Percentiles rank a stretch among this genome's conserved stretches.
phyloP scores from a whole-genome alignment of 441 rosid species.

The Corymbia calophylla region DNA sequence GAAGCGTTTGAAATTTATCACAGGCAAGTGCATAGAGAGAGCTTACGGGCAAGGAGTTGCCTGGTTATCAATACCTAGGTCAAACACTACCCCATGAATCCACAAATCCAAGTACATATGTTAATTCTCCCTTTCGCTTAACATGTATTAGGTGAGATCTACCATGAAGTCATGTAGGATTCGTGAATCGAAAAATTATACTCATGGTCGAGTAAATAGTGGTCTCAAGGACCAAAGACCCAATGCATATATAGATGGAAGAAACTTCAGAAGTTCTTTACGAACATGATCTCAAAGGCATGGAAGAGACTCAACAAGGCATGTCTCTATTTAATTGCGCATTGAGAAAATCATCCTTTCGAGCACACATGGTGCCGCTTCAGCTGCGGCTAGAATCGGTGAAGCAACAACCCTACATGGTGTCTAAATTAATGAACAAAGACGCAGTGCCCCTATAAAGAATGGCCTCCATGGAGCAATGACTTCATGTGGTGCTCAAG shows the following conservation, averaged over 20 bases:
- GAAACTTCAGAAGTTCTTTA: not conserved
- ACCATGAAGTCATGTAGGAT: not conserved
- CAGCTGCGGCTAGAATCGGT: not conserved
- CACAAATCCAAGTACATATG: not conserved
- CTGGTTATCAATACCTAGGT: not conserved
- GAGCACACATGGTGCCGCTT: not conserved
- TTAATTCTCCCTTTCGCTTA: not conserved
- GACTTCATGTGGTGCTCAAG: not conserved
- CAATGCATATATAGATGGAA: not conserved
- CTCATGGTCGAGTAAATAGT: not conserved
- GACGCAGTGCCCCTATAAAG: not conserved
- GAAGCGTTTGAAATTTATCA: not conserved
- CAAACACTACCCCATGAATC: not conserved
- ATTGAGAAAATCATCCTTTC: no score
- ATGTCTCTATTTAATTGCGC: slow-evolving; percentile 1
- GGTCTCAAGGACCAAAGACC: not conserved
- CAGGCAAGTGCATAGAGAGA: not conserved
- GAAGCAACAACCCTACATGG: not conserved
- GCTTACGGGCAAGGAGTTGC: not conserved
- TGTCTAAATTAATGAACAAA: not conserved
- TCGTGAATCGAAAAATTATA: not conserved
- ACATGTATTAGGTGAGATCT: not conserved
- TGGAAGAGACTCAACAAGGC: slow-evolving; percentile 38
- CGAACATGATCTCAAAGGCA: slow-evolving; percentile 24
- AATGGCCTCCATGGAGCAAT: not conserved